A percentile compares a stretch with the other conserved stretches of the same genome.
Conservation (phyloP, 805 yeast genomes). For the Wickerhamomyces tratensis region DNA sequence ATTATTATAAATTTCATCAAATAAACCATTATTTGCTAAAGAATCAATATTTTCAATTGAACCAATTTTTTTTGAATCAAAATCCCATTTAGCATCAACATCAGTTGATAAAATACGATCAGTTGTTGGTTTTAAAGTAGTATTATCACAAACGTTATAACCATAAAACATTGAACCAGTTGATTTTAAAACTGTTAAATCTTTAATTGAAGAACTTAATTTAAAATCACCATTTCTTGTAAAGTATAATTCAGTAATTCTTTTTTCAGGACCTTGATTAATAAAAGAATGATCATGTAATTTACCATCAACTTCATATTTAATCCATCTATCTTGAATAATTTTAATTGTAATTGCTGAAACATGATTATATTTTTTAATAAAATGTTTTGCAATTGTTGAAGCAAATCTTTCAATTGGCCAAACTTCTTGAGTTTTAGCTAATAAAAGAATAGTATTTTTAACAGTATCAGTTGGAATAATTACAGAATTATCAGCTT, state of each 20-base stretch:
- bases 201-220: slow-evolving; percentile 64
- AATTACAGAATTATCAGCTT: slow-evolving; percentile 81
- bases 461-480: slow-evolving; percentile 94
- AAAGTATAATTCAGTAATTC: slow-evolving; percentile 47
- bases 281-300: slow-evolving; percentile 76
- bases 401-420: slow-evolving; percentile 90
- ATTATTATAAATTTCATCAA: slow-evolving; percentile 51
- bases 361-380: slow-evolving; percentile 68
- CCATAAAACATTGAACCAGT: slow-evolving; percentile 93
- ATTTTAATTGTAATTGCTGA: slow-evolving; percentile 60
- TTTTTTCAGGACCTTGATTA: slow-evolving; percentile 77
- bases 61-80: slow-evolving; percentile 39
- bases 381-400: slow-evolving; percentile 72
- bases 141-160: slow-evolving; percentile 77
- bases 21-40: slow-evolving; percentile 49
- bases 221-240: slow-evolving; percentile 41
- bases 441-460: slow-evolving; percentile 78
- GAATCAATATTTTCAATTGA: slow-evolving; percentile 38
- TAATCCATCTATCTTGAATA: slow-evolving; percentile 72
- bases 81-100: slow-evolving; percentile 65
- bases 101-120: slow-evolving; percentile 89
- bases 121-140: slow-evolving; percentile 72
- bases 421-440: slow-evolving; percentile 76
- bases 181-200: slow-evolving; percentile 76
- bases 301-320: slow-evolving; percentile 64